phyloP scores from a whole-genome alignment of 352 stramenopile genomes.

The Stramenopiles sp. region DNA sequence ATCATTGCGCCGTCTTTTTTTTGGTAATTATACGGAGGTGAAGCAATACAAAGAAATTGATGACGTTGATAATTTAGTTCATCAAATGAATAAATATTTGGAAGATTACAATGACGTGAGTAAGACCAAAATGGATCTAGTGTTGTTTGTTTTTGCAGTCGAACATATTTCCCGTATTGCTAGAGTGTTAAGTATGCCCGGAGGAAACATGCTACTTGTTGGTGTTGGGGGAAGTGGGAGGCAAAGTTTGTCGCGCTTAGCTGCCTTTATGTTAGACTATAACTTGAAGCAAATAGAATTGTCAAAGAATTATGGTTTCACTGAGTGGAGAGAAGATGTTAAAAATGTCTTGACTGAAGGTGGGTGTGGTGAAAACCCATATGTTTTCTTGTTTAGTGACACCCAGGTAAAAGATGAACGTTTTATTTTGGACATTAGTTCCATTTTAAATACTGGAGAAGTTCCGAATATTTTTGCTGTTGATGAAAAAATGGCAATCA shows the following conservation, averaged over 20 bases:
- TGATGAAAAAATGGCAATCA: constrained; percentile 67
- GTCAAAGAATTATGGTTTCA: constrained; percentile 75
- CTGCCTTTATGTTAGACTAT: constrained; percentile 74
- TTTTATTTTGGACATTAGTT: constrained; percentile 90
- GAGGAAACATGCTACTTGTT: constrained; percentile 71
- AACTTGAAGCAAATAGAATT: constrained; percentile 81
- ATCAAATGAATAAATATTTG: constrained; percentile 63
- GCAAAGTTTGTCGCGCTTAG: constrained; percentile 68
- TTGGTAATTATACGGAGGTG: constrained; percentile 13
- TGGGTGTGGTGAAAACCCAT: constrained; percentile 49
- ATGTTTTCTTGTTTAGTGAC: constrained; percentile 82
- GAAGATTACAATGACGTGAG: constrained; percentile 71
- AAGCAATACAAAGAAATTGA: constrained; percentile 44
- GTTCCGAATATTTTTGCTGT: constrained; percentile 81
- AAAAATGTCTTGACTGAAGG: constrained; percentile 67
- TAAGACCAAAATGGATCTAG: constrained; percentile 78
- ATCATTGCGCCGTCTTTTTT: constrained; percentile 7
- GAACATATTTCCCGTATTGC: constrained; percentile 73
- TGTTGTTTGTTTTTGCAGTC: constrained; percentile 87
- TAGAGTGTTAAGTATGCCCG: constrained; percentile 76
- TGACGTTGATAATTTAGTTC: constrained; percentile 56
- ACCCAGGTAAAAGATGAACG: constrained; percentile 84
- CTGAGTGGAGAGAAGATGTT: constrained; percentile 81
- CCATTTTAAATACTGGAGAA: constrained; percentile 82
- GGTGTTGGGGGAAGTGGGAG: constrained; percentile 71